These are phyloP conservation scores for Botryotinia globosa DNA, from an alignment of 2,329 filamentous ascomycete genomes.

Conservation along the genomic window DNA sequence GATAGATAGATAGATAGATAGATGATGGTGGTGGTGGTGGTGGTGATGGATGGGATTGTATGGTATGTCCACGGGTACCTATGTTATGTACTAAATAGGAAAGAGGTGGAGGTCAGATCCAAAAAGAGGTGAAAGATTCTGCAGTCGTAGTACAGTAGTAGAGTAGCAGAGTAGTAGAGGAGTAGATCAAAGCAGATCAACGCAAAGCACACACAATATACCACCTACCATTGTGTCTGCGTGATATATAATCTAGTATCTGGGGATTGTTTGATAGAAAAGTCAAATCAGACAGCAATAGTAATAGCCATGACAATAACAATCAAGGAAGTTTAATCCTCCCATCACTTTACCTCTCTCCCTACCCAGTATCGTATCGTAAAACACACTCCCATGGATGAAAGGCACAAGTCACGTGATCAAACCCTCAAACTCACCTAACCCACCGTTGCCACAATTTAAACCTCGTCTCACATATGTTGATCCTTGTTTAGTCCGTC, in stretches of 20 bases:
- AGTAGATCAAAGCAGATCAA: background rate
- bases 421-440: background rate
- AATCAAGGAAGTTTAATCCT: too few relatives aligned
- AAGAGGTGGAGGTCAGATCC: background rate
- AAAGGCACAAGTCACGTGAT: background rate
- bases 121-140: background rate
- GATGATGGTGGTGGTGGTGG: too few relatives aligned
- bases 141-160: background rate
- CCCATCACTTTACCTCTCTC: too few relatives aligned
- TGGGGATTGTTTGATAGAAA: background rate
- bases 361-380: too few relatives aligned
- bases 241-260: background rate
- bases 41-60: too few relatives aligned
- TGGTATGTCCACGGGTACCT: background rate
- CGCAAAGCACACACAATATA: background rate
- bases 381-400: too few relatives aligned
- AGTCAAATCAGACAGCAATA: background rate
- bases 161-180: background rate
- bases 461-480: background rate
- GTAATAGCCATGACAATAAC: background rate
- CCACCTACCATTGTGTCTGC: background rate
- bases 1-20: background rate
- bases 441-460: background rate
- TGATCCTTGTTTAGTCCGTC: background rate
- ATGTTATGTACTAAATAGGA: background rate